Percentiles rank a stretch among this genome's conserved stretches.
Evolutionary conservation across 805 yeast species (phyloP).

Genomic region (Starmerella stigmatis): DNA sequence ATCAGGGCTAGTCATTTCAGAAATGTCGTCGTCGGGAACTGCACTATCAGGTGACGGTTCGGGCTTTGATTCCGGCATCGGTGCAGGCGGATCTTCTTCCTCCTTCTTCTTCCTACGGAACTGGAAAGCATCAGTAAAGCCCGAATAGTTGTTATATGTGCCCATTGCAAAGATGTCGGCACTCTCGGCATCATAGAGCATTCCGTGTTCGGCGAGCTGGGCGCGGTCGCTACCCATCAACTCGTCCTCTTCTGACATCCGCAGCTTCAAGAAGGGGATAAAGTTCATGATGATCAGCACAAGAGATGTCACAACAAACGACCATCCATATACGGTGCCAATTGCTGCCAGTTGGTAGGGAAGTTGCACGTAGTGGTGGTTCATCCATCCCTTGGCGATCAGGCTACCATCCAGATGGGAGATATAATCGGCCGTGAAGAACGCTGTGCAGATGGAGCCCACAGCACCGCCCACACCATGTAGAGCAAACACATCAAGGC

Average conservation of each 20-base stretch:
- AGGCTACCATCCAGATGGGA: constrained; percentile 69
- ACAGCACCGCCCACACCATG: constrained; percentile 36
- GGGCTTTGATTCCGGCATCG: not conserved
- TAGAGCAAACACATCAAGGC: constrained; percentile 79
- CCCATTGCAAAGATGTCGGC: constrained; percentile 21
- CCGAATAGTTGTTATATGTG: constrained; percentile 15
- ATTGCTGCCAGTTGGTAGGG: constrained; percentile 90
- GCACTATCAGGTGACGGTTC: not conserved
- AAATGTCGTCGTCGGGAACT: not conserved
- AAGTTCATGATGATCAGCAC: constrained; percentile 62
- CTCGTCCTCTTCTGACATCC: constrained; percentile 86
- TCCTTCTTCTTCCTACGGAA: constrained; percentile 1
- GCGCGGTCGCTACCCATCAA: constrained; percentile 78
- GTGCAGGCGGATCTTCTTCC: not conserved
- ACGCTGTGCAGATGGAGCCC: constrained; percentile 61
- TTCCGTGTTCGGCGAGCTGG: constrained; percentile 76
- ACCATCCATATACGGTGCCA: constrained; percentile 64
- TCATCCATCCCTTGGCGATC: constrained; percentile 85
- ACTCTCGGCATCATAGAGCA: constrained; percentile 34
- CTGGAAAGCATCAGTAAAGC: constrained; percentile 17
- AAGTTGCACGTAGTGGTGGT: constrained; percentile 78
- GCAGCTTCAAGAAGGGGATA: constrained; percentile 71
- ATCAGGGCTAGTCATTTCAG: not conserved
- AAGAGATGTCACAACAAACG: constrained; percentile 64
- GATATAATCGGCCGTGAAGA: constrained; percentile 89